Evolutionary conservation across 2,329 filamentous ascomycete genomes (phyloP).

Genomic region (Ophiostoma montium): DNA sequence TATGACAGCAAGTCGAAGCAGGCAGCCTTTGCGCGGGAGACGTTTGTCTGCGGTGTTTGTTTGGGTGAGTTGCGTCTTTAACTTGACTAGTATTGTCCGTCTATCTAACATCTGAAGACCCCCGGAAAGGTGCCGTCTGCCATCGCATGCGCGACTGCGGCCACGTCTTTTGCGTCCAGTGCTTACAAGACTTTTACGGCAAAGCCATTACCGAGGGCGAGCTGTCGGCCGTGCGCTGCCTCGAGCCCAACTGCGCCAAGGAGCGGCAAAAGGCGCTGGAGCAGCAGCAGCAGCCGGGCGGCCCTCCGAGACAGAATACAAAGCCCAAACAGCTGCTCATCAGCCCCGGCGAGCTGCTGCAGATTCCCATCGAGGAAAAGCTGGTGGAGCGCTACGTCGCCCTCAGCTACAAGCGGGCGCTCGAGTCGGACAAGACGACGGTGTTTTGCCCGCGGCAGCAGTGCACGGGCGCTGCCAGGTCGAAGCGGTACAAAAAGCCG

Average conservation of each 20-base stretch:
- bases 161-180: constrained; percentile 84
- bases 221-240: constrained; percentile 63
- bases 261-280: constrained; percentile 27
- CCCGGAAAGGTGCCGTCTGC: constrained; percentile 73
- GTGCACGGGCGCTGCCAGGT: constrained; percentile 80
- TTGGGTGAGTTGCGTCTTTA: constrained; percentile 34
- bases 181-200: constrained; percentile 80
- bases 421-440: constrained; percentile 83
- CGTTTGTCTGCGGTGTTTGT: constrained; percentile 79
- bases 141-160: constrained; percentile 71
- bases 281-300: constrained; percentile 23
- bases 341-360: constrained; percentile 69
- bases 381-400: constrained; percentile 74
- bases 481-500: constrained; percentile 58
- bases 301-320: constrained; percentile 18
- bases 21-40: constrained; percentile 65
- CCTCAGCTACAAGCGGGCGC: constrained; percentile 80
- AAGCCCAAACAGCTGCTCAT: constrained; percentile 51
- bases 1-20: constrained; percentile 63
- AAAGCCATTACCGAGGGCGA: constrained; percentile 78
- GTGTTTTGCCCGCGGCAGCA: constrained; percentile 85
- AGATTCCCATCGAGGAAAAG: constrained; percentile 57
- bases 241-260: constrained; percentile 65
- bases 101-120: constrained; percentile 34
- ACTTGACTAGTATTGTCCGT: not conserved